Percentiles rank a stretch among this genome's conserved stretches.
phyloP scores from a whole-genome alignment of 176 grass and related monocot species.

The Alloteropsis semialata region DNA sequence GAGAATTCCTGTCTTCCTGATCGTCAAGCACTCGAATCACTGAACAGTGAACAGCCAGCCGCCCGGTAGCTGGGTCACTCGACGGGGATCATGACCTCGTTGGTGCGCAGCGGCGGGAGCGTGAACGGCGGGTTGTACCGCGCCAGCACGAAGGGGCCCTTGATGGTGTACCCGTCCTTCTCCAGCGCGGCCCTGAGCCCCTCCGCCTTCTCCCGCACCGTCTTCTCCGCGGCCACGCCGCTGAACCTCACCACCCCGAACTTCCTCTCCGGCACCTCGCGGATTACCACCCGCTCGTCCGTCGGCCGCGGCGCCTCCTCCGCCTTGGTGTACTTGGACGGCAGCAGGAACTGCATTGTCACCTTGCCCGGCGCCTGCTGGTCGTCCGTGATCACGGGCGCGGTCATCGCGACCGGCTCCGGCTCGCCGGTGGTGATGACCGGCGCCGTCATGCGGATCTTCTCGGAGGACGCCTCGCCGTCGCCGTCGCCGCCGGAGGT shows the following conservation, averaged over 20 bases:
- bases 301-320: slow-evolving; percentile 75
- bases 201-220: slow-evolving; percentile 64
- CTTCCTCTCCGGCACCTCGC: slow-evolving; percentile 61
- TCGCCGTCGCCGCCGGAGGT: slow-evolving; percentile 23
- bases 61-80: slow-evolving; percentile 26
- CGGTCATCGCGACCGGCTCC: slow-evolving; percentile 74
- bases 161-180: slow-evolving; percentile 55
- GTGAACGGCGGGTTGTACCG: slow-evolving; percentile 93
- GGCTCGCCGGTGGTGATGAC: slow-evolving; percentile 60
- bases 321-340: slow-evolving; percentile 61
- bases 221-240: slow-evolving; percentile 59
- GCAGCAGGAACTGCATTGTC: slow-evolving; percentile 89
- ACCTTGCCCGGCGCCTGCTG: slow-evolving; percentile 20
- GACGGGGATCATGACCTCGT: slow-evolving; percentile 90
- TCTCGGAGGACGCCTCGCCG: slow-evolving; percentile 18
- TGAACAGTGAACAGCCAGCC: no score
- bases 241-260: slow-evolving; percentile 72
- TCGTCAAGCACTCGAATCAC: background rate
- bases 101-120: slow-evolving; percentile 85
- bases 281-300: slow-evolving; percentile 77
- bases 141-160: slow-evolving; percentile 61
- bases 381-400: slow-evolving; percentile 59
- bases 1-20: background rate
- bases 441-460: slow-evolving; percentile 83
- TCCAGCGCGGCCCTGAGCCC: slow-evolving; percentile 69